phyloP scores from a whole-genome alignment of 2,329 filamentous ascomycete species.

The Aspergillus flavus region DNA sequence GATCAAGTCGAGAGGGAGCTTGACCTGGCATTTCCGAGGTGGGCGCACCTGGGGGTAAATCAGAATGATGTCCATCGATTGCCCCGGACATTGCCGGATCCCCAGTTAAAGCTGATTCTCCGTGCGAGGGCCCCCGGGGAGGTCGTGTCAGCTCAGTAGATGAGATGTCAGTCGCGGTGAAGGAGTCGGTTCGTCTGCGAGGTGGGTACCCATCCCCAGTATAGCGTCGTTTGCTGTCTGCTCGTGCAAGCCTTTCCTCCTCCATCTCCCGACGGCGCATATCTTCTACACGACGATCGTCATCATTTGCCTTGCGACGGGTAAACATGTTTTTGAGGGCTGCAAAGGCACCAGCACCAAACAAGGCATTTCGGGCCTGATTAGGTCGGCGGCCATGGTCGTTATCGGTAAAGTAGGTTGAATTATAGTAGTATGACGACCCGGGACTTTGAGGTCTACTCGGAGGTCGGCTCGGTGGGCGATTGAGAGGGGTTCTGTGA shows the following conservation, averaged over 20 bases:
- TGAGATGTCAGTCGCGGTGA: slow-evolving; percentile 41
- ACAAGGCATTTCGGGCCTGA: slow-evolving; percentile 60
- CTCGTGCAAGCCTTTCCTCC: slow-evolving; percentile 55
- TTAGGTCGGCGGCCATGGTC: slow-evolving; percentile 49
- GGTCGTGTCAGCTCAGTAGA: slow-evolving; percentile 38
- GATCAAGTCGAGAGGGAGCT: slow-evolving; percentile 22
- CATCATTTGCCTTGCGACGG: slow-evolving; percentile 57
- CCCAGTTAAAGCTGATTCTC: slow-evolving; percentile 37
- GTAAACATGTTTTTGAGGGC: slow-evolving; percentile 61
- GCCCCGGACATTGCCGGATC: slow-evolving; percentile 34
- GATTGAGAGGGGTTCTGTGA: slow-evolving; percentile 34
- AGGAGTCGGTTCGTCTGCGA: slow-evolving; percentile 35
- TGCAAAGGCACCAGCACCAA: slow-evolving; percentile 70
- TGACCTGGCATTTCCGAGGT: slow-evolving; percentile 35
- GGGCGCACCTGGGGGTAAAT: slow-evolving; percentile 45
- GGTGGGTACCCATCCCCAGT: slow-evolving; percentile 65
- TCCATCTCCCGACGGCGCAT: slow-evolving; percentile 54
- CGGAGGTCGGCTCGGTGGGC: slow-evolving; percentile 37
- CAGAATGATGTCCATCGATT: slow-evolving; percentile 31
- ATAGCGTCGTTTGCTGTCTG: slow-evolving; percentile 63
- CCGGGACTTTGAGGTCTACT: slow-evolving; percentile 39
- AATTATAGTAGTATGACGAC: slow-evolving; percentile 42
- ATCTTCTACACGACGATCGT: slow-evolving; percentile 62
- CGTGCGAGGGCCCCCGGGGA: slow-evolving; percentile 32
- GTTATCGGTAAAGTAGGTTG: slow-evolving; percentile 45